Percentiles rank a stretch among this genome's conserved stretches.
Evolutionary conservation across 768 basidiomycete genomes (phyloP).

Genomic region (Phaeotremella skinneri): DNA sequence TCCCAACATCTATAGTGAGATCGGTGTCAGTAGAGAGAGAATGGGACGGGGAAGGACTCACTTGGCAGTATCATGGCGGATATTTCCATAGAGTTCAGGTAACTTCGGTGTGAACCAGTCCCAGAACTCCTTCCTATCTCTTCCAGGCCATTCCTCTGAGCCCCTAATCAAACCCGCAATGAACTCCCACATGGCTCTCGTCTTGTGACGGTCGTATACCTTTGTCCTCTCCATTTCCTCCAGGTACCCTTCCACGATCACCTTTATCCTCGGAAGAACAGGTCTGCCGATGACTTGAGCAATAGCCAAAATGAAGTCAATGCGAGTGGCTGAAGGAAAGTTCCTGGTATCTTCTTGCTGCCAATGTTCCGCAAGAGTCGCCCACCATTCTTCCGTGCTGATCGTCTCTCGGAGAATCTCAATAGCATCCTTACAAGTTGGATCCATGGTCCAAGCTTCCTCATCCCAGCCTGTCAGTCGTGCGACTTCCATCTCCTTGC

Average conservation of each 20-base stretch:
- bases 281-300: constrained; percentile 74
- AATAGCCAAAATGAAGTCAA: constrained; percentile 55
- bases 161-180: constrained; percentile 74
- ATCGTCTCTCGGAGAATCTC: constrained; percentile 58
- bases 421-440: constrained; percentile 59
- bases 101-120: constrained; percentile 66
- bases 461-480: constrained; percentile 45
- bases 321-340: constrained; percentile 46
- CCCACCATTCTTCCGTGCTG: constrained; percentile 61
- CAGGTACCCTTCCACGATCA: constrained; percentile 61
- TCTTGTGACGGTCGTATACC: constrained; percentile 63
- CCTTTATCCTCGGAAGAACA: constrained; percentile 63
- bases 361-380: constrained; percentile 64
- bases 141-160: constrained; percentile 76
- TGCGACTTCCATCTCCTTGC: constrained; percentile 58
- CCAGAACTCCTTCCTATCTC: constrained; percentile 63
- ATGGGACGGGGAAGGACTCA: constrained; percentile 21
- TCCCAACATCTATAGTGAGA: constrained; percentile 40
- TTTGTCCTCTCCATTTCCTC: constrained; percentile 59
- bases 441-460: constrained; percentile 57
- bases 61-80: constrained; percentile 74
- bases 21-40: background rate
- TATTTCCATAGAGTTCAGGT: constrained; percentile 65
- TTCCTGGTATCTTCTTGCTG: constrained; percentile 73
- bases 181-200: constrained; percentile 79